These are phyloP conservation scores for Aspergillus aculeatinus DNA, from an alignment of 2,329 filamentous ascomycete species.

Conservation along the genomic window DNA sequence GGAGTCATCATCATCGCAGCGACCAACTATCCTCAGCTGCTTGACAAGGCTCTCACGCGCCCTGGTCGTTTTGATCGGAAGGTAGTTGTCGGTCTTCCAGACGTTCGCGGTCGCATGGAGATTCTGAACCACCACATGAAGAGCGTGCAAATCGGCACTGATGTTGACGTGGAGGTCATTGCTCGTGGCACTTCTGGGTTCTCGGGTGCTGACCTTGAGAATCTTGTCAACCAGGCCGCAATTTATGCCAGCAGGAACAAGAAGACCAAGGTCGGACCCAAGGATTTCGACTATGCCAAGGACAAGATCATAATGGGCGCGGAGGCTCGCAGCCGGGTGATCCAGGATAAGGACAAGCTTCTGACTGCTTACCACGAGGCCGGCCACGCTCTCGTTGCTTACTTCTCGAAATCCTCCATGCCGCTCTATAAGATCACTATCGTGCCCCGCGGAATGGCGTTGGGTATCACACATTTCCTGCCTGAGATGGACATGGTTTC, in stretches of 20 bases:
- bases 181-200: slow-evolving; percentile 87
- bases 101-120: slow-evolving; percentile 87
- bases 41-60: slow-evolving; percentile 91
- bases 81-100: slow-evolving; percentile 82
- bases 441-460: slow-evolving; percentile 79
- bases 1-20: slow-evolving; percentile 95
- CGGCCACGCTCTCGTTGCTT: slow-evolving; percentile 85
- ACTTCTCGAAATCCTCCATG: slow-evolving; percentile 73
- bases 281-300: slow-evolving; percentile 94
- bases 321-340: slow-evolving; percentile 83
- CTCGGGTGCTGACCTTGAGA: slow-evolving; percentile 93
- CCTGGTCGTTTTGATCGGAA: slow-evolving; percentile 96
- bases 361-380: slow-evolving; percentile 97
- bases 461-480: slow-evolving; percentile 84
- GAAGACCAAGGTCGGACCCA: slow-evolving; percentile 68
- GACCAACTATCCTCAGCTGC: slow-evolving; percentile 90
- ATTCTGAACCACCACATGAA: slow-evolving; percentile 93
- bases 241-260: slow-evolving; percentile 90
- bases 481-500: slow-evolving; percentile 93
- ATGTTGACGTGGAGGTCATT: slow-evolving; percentile 80
- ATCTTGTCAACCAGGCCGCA: slow-evolving; percentile 93
- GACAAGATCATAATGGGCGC: slow-evolving; percentile 98
- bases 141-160: slow-evolving; percentile 76
- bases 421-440: slow-evolving; percentile 97
- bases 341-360: slow-evolving; percentile 89